Evolutionary conservation across 179 eudicot genomes (phyloP).

Genomic region (Nepenthes alata): DNA sequence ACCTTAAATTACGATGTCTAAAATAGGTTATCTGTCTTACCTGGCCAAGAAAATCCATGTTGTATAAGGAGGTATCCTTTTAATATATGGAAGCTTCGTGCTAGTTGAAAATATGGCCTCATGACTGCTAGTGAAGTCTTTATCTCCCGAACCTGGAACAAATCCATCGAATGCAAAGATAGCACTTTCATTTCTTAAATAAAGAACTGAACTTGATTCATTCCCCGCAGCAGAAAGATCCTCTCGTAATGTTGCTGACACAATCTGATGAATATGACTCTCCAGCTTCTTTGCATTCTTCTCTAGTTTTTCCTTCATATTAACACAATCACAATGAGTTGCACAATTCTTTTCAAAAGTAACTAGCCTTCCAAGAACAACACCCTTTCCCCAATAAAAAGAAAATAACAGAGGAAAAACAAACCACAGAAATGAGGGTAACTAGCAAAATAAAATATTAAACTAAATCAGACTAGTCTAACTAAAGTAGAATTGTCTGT

Average conservation of each 20-base stretch:
- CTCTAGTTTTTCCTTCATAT: slow-evolving; percentile 56
- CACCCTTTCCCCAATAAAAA: not conserved
- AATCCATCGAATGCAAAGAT: slow-evolving; percentile 31
- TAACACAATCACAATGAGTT: slow-evolving; percentile 12
- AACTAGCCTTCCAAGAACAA: not conserved
- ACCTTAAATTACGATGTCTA: too few relatives aligned
- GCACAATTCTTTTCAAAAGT: not conserved
- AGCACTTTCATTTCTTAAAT: slow-evolving; percentile 38
- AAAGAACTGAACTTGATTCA: slow-evolving; percentile 26
- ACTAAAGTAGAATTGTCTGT: not conserved
- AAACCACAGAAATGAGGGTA: not conserved
- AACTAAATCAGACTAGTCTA: not conserved
- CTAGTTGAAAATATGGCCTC: slow-evolving; percentile 37
- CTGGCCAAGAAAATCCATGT: slow-evolving; percentile 72
- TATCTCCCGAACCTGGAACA: slow-evolving; percentile 38
- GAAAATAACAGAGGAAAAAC: not conserved
- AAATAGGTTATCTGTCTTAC: slow-evolving; percentile 20
- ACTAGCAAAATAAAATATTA: not conserved
- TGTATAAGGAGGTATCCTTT: slow-evolving; percentile 66
- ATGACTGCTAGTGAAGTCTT: slow-evolving; percentile 27
- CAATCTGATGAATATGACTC: slow-evolving; percentile 31
- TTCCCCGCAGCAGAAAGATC: slow-evolving; percentile 11
- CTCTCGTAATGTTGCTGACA: slow-evolving; percentile 14
- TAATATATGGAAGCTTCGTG: slow-evolving; percentile 48
- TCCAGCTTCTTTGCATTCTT: slow-evolving; percentile 38